Percentiles rank a stretch among this genome's conserved stretches.
Evolutionary conservation across 495 filamentous ascomycete genomes (phyloP).

Genomic region (Neurospora sp.): DNA sequence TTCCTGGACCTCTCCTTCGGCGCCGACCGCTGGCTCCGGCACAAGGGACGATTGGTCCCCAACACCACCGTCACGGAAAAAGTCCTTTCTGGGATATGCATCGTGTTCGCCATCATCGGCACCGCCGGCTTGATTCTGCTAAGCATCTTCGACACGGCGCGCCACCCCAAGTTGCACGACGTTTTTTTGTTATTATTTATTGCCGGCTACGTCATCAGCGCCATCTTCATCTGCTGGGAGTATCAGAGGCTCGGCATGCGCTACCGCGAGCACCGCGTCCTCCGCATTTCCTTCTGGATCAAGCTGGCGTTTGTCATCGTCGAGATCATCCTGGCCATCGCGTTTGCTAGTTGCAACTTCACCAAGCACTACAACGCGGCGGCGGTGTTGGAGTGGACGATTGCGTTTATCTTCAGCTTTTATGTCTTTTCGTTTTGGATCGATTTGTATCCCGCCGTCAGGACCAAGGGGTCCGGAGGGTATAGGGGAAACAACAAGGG

Average conservation of each 20-base stretch:
- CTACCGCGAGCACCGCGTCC: conserved; percentile 60
- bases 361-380: conserved; percentile 39
- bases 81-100: conserved; percentile 53
- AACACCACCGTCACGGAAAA: conserved; percentile 64
- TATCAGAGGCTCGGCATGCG: conserved; percentile 73
- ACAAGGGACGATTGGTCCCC: conserved; percentile 58
- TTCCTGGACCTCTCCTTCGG: conserved; percentile 76
- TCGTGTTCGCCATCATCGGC: conserved; percentile 66
- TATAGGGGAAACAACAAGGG: background rate
- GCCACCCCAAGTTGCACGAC: conserved; percentile 57
- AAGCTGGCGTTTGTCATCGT: conserved; percentile 74
- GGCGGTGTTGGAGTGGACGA: conserved; percentile 62
- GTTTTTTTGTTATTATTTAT: conserved; percentile 79
- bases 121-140: conserved; percentile 72
- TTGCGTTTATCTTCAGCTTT: conserved; percentile 83
- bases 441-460: conserved; percentile 73
- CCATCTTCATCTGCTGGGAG: conserved; percentile 78
- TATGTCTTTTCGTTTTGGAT: conserved; percentile 84
- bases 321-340: conserved; percentile 66
- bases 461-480: conserved; percentile 36
- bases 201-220: conserved; percentile 68
- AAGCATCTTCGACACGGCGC: conserved; percentile 70
- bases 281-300: conserved; percentile 69
- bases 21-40: conserved; percentile 73
- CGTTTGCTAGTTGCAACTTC: conserved; percentile 40